Percentiles rank a stretch among this genome's conserved stretches.
These are phyloP conservation scores for Grammothele lineata DNA, from an alignment of 768 basidiomycete genomes.

Conservation along the genomic window DNA sequence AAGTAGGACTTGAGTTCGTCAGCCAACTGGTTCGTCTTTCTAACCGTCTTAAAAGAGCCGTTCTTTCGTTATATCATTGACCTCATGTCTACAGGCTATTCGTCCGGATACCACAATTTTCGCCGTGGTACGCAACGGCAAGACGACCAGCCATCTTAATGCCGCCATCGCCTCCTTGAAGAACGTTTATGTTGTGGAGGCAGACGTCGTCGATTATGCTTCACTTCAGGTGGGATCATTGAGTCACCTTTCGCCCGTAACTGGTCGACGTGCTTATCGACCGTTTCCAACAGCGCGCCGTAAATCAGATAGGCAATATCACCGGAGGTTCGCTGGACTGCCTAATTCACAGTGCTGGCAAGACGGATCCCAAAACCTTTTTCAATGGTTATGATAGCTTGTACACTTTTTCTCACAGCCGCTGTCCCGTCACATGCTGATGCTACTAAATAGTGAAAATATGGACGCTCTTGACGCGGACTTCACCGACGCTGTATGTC, in stretches of 20 bases:
- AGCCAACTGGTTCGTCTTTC: not conserved
- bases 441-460: not conserved
- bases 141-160: slow-evolving; percentile 5
- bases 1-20: slow-evolving; percentile 10
- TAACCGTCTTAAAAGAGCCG: no score
- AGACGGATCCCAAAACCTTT: not conserved
- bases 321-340: not conserved
- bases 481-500: slow-evolving; percentile 5
- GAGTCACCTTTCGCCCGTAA: no score
- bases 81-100: not conserved
- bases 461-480: slow-evolving; percentile 5
- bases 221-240: slow-evolving; percentile 26
- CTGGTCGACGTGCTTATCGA: not conserved
- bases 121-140: slow-evolving; percentile 18
- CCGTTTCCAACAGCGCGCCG: not conserved
- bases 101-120: slow-evolving; percentile 14
- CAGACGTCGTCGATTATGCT: slow-evolving; percentile 30
- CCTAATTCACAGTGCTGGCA: slow-evolving; percentile 3
- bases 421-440: no score
- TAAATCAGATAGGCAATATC: not conserved
- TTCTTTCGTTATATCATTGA: not conserved
- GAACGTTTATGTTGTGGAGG: slow-evolving; percentile 32
- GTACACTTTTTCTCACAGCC: not conserved
- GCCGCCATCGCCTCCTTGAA: not conserved
- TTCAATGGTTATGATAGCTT: slow-evolving; percentile 1